Evolutionary conservation across 257 asterid genomes (phyloP), one percentile per base, ranked within the genome.

Genomic region (Solanum chiquidenum): DNA sequence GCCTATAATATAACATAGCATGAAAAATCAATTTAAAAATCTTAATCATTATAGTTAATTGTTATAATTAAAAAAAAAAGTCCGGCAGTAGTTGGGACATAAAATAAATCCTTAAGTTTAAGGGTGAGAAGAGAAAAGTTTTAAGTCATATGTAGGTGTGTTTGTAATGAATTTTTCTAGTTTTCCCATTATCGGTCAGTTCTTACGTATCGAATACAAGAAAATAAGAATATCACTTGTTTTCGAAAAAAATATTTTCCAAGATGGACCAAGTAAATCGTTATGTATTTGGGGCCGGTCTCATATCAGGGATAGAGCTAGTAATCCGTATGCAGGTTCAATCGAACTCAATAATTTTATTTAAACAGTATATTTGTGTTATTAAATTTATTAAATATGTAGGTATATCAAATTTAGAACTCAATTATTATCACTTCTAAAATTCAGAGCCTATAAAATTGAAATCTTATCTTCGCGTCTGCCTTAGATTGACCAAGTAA

Each of bases 251-350:
- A 62, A n/a, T 62, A 62, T n/a, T 62, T n/a, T 62, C 6, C 33
- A 9, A n/a, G 0, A 64, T 64, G 31, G 33, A 64, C 33, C 72
- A 64, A 64, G 72, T 64, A 64, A 64, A 64, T 64, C 16, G 4
- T n/a, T 60, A 21, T 64, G 33, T n/a, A n/a, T 5, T 64, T 64
- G 31, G 33, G 12, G 72, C 7, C 16, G 4, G 10, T 55, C 72
- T 64, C 0, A n/a, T 25, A 64, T n/a, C 2, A 3, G 5, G 2
- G 2, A 21, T 58, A 1, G 12, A 58, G 5, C 2, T 58, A 58
- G 27, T 21, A 7, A 1, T 0, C 5, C 0, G 1, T 21, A 58
- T 58, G 5, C 1, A 0, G 27, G 1, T 58, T 58, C 0, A 21
- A 7, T 21, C 11, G 0, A 21, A 58, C 1, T 21, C 1, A 21